These are phyloP conservation scores for Dichomitus squalens DNA, from an alignment of 1,284 basidiomycete genomes.

Conservation along the genomic window DNA sequence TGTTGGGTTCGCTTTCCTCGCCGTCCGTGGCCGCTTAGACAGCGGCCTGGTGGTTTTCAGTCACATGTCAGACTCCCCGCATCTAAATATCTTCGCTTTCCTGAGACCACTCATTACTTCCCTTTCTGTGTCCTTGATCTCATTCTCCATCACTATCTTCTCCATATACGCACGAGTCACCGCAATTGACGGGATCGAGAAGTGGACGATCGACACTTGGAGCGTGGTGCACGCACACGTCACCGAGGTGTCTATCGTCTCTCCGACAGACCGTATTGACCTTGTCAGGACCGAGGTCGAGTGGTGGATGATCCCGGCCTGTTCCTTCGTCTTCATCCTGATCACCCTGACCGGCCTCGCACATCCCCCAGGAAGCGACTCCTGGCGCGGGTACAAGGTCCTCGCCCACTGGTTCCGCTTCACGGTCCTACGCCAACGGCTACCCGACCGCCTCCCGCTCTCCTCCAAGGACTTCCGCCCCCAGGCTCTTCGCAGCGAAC, in stretches of 20 bases:
- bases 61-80: constrained; percentile 31
- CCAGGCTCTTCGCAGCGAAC: constrained; percentile 18
- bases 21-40: constrained; percentile 25
- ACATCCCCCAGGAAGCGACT: constrained; percentile 27
- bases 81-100: constrained; percentile 41
- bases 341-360: constrained; percentile 25
- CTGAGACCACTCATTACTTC: constrained; percentile 40
- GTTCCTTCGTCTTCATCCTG: constrained; percentile 41
- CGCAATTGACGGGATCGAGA: constrained; percentile 40
- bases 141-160: constrained; percentile 40
- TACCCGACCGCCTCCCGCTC: constrained; percentile 32
- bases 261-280: constrained; percentile 14
- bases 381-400: constrained; percentile 30
- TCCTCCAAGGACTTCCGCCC: constrained; percentile 8
- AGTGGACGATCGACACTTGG: constrained; percentile 30
- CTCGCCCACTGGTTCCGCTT: constrained; percentile 27
- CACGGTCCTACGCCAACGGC: constrained; percentile 15
- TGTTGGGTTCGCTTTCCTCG: constrained; percentile 43
- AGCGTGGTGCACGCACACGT: constrained; percentile 40
- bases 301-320: constrained; percentile 46
- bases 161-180: constrained; percentile 37
- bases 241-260: constrained; percentile 29
- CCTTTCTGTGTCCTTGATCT: constrained; percentile 36
- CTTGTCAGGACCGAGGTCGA: constrained; percentile 29
- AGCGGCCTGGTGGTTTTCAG: constrained; percentile 38